Base-by-base conservation (phyloP, 192 early-diverging fungal genomes). In the Coemansia sp. region DNA sequence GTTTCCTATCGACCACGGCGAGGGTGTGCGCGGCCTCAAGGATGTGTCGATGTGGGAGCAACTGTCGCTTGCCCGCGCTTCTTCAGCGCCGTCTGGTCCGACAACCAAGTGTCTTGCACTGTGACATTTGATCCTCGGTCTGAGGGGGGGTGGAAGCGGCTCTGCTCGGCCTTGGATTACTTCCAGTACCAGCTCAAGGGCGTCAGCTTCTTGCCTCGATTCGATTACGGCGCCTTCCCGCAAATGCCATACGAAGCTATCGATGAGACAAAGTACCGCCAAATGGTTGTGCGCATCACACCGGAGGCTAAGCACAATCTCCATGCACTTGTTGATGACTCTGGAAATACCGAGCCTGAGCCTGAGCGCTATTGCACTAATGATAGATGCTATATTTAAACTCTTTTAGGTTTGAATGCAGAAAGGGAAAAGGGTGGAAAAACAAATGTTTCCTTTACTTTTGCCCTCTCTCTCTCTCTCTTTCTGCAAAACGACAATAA, bases 201-300 rank as follows among this genome's bases (percentile, higher is more conserved):
- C 0, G 56, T 82, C 9, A 73, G 73, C 48, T 84, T 84, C 49
- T 61, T 84, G 40, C 83, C 79, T 22, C 67, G 79, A 7, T 42
- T 72, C 0, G 57, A 48, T 15, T 38, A 59, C 6, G 83, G 79
- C 5, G 83, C 71, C 4, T 84, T 75, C 52, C 61, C 70, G 17
- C 83, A 82, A 50, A 84, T 84, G 79, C 83, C 79, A 2, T 82
- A 74, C 43, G 82, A 84, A 48, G 82, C 82, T 10, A 77, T 82
- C 35, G 62, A 66, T 15, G 57, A 74, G 36, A 48, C 65, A 29
- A 61, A 41, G 50, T 84, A 84, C 40, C 36, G 62, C 3, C 40
- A 58, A 22, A 67, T 78, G 61, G 57, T 82, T 7, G 25, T 34
- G 13, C 19, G 48, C 9, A 67, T 77, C 35, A 61, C 42, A 20